Percentiles rank a stretch among this genome's conserved stretches.
Conservation (phyloP, 768 basidiomycete genomes). For the Rossbeevera mucosa region DNA sequence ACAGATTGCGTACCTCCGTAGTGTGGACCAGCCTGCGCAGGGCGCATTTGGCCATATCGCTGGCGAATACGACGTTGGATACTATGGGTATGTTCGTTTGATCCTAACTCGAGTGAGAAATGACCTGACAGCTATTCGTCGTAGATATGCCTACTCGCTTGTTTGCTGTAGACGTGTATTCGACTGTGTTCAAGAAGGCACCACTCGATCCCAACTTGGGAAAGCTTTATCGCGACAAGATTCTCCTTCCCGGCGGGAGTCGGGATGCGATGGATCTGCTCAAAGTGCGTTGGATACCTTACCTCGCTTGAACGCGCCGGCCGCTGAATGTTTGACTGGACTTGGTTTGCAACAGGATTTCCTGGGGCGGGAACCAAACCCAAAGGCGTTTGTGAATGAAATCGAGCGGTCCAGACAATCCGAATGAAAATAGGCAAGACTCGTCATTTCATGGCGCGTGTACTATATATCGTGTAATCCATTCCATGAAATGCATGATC, state of each 20-base stretch:
- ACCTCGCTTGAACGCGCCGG: not conserved
- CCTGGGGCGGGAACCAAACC: slow-evolving; percentile 70
- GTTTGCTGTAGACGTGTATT: slow-evolving; percentile 56
- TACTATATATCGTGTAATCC: not conserved
- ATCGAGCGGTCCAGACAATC: slow-evolving; percentile 37
- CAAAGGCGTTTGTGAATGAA: slow-evolving; percentile 68
- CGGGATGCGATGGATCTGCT: slow-evolving; percentile 77
- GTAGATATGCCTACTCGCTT: slow-evolving; percentile 68
- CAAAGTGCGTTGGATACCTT: slow-evolving; percentile 39
- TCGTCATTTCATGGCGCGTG: not conserved
- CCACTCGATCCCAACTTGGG: slow-evolving; percentile 69
- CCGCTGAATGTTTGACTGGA: not conserved
- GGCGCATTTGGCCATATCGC: slow-evolving; percentile 70
- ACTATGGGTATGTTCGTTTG: slow-evolving; percentile 47
- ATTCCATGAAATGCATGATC: too few relatives aligned
- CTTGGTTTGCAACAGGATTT: slow-evolving; percentile 48
- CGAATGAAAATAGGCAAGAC: not conserved
- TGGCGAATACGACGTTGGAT: slow-evolving; percentile 63
- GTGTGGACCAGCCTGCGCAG: slow-evolving; percentile 58
- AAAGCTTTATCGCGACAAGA: slow-evolving; percentile 66
- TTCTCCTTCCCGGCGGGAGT: slow-evolving; percentile 65
- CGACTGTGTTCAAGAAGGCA: slow-evolving; percentile 76
- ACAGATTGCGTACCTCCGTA: slow-evolving; percentile 64
- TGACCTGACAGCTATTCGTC: not conserved
- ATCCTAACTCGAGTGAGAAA: not conserved